A percentile compares a stretch with the other conserved stretches of the same genome.
Conservation (phyloP, 306 rosid genomes). For the Vicia villosa region DNA sequence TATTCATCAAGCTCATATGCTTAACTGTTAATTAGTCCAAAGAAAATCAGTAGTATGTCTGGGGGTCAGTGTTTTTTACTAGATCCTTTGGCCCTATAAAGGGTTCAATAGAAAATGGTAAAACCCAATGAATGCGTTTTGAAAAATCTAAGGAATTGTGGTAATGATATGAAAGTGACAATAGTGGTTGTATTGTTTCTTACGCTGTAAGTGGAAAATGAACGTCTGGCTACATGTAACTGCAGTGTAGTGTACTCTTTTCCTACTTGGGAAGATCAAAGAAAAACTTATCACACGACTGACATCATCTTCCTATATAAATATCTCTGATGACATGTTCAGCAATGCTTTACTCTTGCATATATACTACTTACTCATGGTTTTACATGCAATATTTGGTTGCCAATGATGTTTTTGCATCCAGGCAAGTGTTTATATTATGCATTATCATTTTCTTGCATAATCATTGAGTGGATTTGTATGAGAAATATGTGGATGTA, state of each 20-base stretch:
- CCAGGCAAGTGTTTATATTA: constrained; percentile 5
- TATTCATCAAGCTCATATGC: constrained; percentile 9
- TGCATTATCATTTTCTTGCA: constrained; percentile 10
- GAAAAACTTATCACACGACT: constrained; percentile 13
- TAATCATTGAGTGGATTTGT: constrained; percentile 15
- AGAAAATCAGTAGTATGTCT: constrained; percentile 15
- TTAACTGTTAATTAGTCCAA: not conserved
- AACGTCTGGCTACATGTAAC: constrained; percentile 14
- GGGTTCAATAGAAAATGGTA: constrained; percentile 8
- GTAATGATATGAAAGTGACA: constrained; percentile 2
- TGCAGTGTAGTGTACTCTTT: constrained; percentile 8
- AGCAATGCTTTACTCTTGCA: not conserved
- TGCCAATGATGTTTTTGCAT: constrained; percentile 3
- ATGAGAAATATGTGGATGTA: not conserved
- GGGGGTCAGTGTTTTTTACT: constrained; percentile 16
- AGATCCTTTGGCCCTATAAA: constrained; percentile 20
- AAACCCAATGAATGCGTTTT: constrained; percentile 15
- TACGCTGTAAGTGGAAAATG: constrained; percentile 24
- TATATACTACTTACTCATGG: constrained; percentile 3
- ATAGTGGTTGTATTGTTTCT: not conserved
- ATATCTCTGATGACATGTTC: constrained; percentile 1
- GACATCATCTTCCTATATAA: not conserved
- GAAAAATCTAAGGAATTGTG: constrained; percentile 24
- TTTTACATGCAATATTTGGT: constrained; percentile 5
- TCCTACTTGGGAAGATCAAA: constrained; percentile 8